These are phyloP conservation scores for Globisporangium carolinianum DNA, from an alignment of 352 stramenopile genomes.

Conservation along the genomic window DNA sequence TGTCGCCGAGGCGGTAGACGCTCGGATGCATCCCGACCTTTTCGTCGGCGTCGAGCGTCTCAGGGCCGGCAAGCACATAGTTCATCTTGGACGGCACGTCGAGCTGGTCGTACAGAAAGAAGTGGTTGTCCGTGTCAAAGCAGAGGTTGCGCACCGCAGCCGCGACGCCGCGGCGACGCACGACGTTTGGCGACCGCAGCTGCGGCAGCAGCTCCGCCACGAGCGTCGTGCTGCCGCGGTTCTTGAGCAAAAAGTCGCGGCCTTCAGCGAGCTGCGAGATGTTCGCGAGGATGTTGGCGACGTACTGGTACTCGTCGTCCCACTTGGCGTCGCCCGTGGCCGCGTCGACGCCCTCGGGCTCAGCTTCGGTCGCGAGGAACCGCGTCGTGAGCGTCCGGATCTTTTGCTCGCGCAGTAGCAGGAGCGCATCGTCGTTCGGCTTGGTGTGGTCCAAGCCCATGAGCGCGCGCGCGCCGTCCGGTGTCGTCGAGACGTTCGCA, in stretches of 20 bases:
- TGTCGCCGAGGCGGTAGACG: constrained; percentile 65
- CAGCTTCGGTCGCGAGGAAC: constrained; percentile 68
- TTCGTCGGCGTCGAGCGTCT: constrained; percentile 71
- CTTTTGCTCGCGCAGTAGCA: constrained; percentile 70
- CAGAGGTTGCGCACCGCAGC: constrained; percentile 76
- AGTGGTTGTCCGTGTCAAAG: constrained; percentile 87
- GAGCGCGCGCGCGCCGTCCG: constrained; percentile 56
- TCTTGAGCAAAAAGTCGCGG: constrained; percentile 69
- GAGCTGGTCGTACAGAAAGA: constrained; percentile 83
- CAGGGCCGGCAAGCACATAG: constrained; percentile 62
- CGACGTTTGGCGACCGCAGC: constrained; percentile 74
- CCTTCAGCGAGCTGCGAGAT: constrained; percentile 80
- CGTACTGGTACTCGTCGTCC: constrained; percentile 87
- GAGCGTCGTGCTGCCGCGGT: constrained; percentile 57
- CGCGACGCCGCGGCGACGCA: constrained; percentile 66
- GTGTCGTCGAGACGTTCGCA: constrained; percentile 73
- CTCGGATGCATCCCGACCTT: constrained; percentile 75
- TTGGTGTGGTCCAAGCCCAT: constrained; percentile 40
- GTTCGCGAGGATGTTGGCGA: constrained; percentile 81
- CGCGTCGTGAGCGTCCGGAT: constrained; percentile 65
- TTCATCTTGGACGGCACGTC: constrained; percentile 79
- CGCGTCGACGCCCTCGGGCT: constrained; percentile 67
- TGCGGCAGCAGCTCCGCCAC: constrained; percentile 61
- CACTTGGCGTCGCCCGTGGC: constrained; percentile 72
- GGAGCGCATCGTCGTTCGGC: constrained; percentile 31